Conservation (phyloP, 768 basidiomycete species). For the Leccinum disarticulatum region DNA sequence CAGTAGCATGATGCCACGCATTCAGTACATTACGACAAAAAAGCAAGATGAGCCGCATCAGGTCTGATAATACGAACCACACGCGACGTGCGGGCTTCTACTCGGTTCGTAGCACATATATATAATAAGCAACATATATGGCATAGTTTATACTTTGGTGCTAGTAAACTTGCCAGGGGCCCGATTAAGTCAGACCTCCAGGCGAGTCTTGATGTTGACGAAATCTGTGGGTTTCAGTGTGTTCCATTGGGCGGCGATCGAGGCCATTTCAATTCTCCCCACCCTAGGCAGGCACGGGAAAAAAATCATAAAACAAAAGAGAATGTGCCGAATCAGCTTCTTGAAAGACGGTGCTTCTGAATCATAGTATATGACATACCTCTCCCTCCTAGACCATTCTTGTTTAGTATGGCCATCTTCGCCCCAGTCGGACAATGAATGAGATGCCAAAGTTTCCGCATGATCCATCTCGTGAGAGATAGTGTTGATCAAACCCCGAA, state of each 20-base stretch:
- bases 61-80: not conserved
- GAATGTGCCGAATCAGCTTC: constrained; percentile 10
- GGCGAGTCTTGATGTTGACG: constrained; percentile 49
- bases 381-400: constrained; percentile 62
- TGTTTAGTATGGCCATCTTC: constrained; percentile 47
- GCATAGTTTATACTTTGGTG: constrained; percentile 21
- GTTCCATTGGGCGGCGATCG: constrained; percentile 49
- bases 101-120: constrained; percentile 7
- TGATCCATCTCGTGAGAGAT: constrained; percentile 42
- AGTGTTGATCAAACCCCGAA: constrained; percentile 53
- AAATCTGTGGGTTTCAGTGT: constrained; percentile 52
- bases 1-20: not conserved
- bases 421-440: constrained; percentile 49
- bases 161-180: not conserved
- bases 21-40: constrained; percentile 15
- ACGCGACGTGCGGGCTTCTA: constrained; percentile 1
- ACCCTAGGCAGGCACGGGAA: constrained; percentile 35
- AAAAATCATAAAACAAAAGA: not conserved
- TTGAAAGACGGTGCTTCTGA: constrained; percentile 3
- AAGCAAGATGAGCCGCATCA: not conserved
- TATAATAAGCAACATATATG: constrained; percentile 18
- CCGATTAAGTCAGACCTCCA: constrained; percentile 45
- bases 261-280: constrained; percentile 56
- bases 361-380: constrained; percentile 37
- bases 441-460: constrained; percentile 30